Conservation (phyloP, 495 filamentous ascomycete species). For the Penicillium psychrofluorescens region DNA sequence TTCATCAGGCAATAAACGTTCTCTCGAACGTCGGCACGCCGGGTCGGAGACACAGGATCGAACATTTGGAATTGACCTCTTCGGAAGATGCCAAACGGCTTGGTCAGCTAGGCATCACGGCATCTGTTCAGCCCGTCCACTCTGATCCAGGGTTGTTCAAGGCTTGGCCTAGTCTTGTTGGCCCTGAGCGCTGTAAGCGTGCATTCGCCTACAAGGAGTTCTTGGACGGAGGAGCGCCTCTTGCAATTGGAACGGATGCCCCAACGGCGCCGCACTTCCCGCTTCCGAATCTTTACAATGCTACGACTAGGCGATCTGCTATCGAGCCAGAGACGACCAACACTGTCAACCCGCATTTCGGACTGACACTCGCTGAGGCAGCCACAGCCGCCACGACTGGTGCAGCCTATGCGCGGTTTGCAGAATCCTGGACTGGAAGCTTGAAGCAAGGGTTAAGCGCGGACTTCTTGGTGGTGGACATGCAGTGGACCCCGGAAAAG, state of each 20-base stretch:
- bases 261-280: slow-evolving; percentile 51
- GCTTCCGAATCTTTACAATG: slow-evolving; percentile 50
- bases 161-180: slow-evolving; percentile 52
- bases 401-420: slow-evolving; percentile 52
- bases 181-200: slow-evolving; percentile 43
- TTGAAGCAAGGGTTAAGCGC: slow-evolving; percentile 43
- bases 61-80: slow-evolving; percentile 52
- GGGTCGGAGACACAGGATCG: slow-evolving; percentile 45
- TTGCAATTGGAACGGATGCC: slow-evolving; percentile 54
- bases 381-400: slow-evolving; percentile 49
- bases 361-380: slow-evolving; percentile 42
- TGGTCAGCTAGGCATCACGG: slow-evolving; percentile 50
- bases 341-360: slow-evolving; percentile 47
- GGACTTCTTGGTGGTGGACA: slow-evolving; percentile 53
- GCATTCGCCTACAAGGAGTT: slow-evolving; percentile 59
- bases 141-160: slow-evolving; percentile 53
- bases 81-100: slow-evolving; percentile 46
- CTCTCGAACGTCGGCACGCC: slow-evolving; percentile 37
- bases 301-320: slow-evolving; percentile 48
- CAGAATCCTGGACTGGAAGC: slow-evolving; percentile 46
- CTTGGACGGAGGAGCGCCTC: slow-evolving; percentile 43
- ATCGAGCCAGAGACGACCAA: slow-evolving; percentile 38
- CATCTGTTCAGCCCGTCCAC: slow-evolving; percentile 56
- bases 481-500: slow-evolving; percentile 46
- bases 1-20: slow-evolving; percentile 48